Conservation (phyloP, 2,329 filamentous ascomycete genomes). For the Gyromitra esculenta region DNA sequence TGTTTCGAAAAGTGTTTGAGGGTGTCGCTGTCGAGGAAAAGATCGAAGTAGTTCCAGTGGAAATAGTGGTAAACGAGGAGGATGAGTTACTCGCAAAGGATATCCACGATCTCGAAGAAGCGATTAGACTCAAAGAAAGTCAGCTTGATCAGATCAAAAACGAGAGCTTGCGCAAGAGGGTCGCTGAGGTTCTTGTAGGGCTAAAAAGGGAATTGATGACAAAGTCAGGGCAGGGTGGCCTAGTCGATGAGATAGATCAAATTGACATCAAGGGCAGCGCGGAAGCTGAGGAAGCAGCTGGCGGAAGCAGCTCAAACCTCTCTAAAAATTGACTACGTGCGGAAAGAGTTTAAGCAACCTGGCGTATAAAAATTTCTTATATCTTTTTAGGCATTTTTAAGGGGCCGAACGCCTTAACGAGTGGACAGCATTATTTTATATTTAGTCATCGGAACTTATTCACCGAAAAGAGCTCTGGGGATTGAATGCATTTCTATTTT, state of each 20-base stretch:
- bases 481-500: neutral
- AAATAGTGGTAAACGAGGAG: slow-evolving; percentile 60
- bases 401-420: neutral
- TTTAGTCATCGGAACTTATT: neutral
- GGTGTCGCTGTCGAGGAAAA: slow-evolving; percentile 60
- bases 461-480: neutral
- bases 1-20: slow-evolving; percentile 66
- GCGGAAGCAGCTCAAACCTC: slow-evolving; percentile 25
- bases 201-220: slow-evolving; percentile 34
- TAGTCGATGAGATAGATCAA: neutral
- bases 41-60: slow-evolving; percentile 62
- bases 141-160: slow-evolving; percentile 59
- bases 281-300: slow-evolving; percentile 1
- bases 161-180: slow-evolving; percentile 27
- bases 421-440: neutral
- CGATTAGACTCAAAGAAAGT: slow-evolving; percentile 25
- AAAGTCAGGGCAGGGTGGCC: slow-evolving; percentile 12
- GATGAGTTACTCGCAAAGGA: slow-evolving; percentile 32
- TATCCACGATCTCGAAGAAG: slow-evolving; percentile 37
- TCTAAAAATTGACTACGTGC: slow-evolving; percentile 4
- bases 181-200: slow-evolving; percentile 32
- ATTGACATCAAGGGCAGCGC: neutral
- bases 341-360: neutral
- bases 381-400: slow-evolving; percentile 9
- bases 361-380: neutral